Percentiles rank a stretch among this genome's conserved stretches.
These are phyloP conservation scores for Scheffersomyces amazonensis DNA, from an alignment of 805 yeast species.

Conservation along the genomic window DNA sequence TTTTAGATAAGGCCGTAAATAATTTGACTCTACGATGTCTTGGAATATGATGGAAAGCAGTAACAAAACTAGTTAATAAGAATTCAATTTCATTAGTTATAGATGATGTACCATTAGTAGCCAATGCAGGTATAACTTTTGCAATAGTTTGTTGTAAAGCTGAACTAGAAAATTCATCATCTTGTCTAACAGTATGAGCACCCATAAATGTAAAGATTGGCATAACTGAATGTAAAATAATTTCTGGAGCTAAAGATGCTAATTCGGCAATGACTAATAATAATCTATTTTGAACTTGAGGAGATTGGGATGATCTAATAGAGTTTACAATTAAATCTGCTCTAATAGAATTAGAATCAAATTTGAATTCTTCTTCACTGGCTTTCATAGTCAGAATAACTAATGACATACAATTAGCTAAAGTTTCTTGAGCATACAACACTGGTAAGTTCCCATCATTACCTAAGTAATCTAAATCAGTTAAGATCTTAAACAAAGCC, in stretches of 20 bases:
- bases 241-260: slow-evolving; percentile 87
- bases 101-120: slow-evolving; percentile 40
- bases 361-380: slow-evolving; percentile 20
- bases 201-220: slow-evolving; percentile 99
- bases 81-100: slow-evolving; percentile 71
- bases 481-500: slow-evolving; percentile 57
- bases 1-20: slow-evolving; percentile 72
- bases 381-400: slow-evolving; percentile 56
- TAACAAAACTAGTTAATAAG: slow-evolving; percentile 81
- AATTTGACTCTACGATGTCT: slow-evolving; percentile 90
- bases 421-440: slow-evolving; percentile 83
- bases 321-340: slow-evolving; percentile 91
- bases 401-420: slow-evolving; percentile 81
- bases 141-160: slow-evolving; percentile 90
- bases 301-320: slow-evolving; percentile 83
- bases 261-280: slow-evolving; percentile 81
- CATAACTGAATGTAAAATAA: slow-evolving; percentile 93
- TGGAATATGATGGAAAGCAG: slow-evolving; percentile 94
- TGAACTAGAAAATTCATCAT: slow-evolving; percentile 89
- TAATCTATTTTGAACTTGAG: slow-evolving; percentile 90
- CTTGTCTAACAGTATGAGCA: slow-evolving; percentile 93
- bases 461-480: slow-evolving; percentile 81
- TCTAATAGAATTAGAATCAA: slow-evolving; percentile 68
- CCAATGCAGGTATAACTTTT: slow-evolving; percentile 86
- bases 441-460: slow-evolving; percentile 91